phyloP scores from a whole-genome alignment of 257 asterid genomes.

The Nicotiana obtusifolia region DNA sequence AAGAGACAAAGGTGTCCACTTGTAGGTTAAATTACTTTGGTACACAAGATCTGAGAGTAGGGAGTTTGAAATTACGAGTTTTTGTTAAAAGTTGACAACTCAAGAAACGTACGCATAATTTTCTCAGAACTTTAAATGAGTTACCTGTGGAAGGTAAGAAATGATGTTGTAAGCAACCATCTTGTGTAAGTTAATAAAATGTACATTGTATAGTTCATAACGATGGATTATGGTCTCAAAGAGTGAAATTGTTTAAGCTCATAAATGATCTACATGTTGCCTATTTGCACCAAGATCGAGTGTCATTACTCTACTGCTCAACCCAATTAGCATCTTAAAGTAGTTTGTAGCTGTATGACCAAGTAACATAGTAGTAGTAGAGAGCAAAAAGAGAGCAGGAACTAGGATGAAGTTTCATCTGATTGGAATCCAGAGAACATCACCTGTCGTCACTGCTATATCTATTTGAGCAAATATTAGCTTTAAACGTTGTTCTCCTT shows the following conservation, averaged over 20 bases:
- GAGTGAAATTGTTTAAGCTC: background rate
- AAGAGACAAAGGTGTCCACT: too few species aligned
- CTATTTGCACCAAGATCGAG: background rate
- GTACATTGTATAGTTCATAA: too few species aligned
- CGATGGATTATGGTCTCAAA: background rate
- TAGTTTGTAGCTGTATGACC: background rate
- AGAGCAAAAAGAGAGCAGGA: background rate
- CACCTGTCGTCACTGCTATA: background rate
- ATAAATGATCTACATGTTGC: background rate
- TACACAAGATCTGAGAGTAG: too few species aligned
- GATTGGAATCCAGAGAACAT: background rate
- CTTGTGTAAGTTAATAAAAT: too few species aligned
- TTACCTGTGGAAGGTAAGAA: too few species aligned
- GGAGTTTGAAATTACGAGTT: too few species aligned
- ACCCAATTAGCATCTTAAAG: background rate
- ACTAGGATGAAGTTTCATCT: background rate
- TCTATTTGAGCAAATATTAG: background rate
- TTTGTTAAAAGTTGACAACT: too few species aligned
- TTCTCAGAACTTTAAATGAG: too few species aligned
- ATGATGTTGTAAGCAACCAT: too few species aligned
- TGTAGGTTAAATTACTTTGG: too few species aligned
- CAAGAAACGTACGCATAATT: too few species aligned
- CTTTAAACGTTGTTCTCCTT: background rate
- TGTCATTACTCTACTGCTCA: background rate
- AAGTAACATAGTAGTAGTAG: background rate